Conservation (phyloP, 805 yeast genomes). For the Kurtzmaniella fragi region DNA sequence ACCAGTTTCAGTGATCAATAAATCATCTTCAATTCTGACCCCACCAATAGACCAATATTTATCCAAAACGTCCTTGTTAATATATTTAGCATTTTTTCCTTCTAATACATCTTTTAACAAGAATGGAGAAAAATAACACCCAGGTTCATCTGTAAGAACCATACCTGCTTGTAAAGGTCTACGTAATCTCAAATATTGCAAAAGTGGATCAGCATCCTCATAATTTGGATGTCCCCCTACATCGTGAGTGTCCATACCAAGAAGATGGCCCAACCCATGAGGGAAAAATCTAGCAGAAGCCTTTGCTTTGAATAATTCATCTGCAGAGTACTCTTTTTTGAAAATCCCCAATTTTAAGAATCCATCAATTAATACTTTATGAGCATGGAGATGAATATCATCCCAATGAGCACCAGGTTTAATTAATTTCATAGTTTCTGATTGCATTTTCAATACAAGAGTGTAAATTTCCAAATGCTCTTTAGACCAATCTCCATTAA, state of each 20-base stretch:
- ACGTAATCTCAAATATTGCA: conserved; percentile 75
- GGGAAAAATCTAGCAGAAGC: conserved; percentile 83
- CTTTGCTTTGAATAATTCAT: conserved; percentile 66
- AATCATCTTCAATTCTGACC: conserved; percentile 92
- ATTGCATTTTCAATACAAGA: conserved; percentile 80
- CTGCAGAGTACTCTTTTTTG: conserved; percentile 44
- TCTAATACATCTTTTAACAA: conserved; percentile 61
- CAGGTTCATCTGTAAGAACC: conserved; percentile 95
- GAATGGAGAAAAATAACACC: conserved; percentile 83
- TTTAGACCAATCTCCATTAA: conserved; percentile 80
- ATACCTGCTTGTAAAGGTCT: conserved; percentile 66
- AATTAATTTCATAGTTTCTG: conserved; percentile 60
- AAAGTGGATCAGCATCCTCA: conserved; percentile 73
- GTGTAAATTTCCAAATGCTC: conserved; percentile 83
- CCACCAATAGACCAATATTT: conserved; percentile 92
- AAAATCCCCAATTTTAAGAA: conserved; percentile 76
- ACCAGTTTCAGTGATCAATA: conserved; percentile 72
- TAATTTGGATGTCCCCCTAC: conserved; percentile 88
- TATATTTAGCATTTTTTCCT: conserved; percentile 44
- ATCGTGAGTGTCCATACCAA: conserved; percentile 96
- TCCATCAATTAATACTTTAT: conserved; percentile 65
- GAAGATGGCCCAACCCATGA: conserved; percentile 90
- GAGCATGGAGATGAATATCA: conserved; percentile 74
- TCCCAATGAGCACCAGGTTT: conserved; percentile 88
- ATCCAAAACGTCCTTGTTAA: conserved; percentile 61